Base-by-base conservation (phyloP, 2,329 filamentous ascomycete species). In the Beauveria medogensis region DNA sequence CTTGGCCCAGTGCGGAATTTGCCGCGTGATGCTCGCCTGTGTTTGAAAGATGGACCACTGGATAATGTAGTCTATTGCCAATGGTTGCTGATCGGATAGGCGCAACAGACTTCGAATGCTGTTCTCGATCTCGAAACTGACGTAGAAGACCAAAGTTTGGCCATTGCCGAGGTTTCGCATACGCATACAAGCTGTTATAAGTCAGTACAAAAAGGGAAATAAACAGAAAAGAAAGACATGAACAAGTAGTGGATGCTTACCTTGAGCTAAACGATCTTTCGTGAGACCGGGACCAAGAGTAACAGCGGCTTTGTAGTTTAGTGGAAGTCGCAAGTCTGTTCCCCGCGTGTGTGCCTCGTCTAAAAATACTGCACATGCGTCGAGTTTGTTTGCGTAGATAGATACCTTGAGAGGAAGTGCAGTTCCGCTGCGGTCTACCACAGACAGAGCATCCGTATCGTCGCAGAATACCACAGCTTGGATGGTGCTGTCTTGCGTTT, bases 331-430 rank as follows among this genome's bases (percentile, higher is more conserved):
- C 0, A 92, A 67, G 64, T 92, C 88, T 0, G 81, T 90, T 0
- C 89, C 88, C 63, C 88, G 72, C 0, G 88, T 90, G 63, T 92
- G 88, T 0, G 82, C 80, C 61, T 92, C 84, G 55, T 92, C 88
- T 0, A 92, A 75, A 59, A 86, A 92, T 0, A 91, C 77, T 0
- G 90, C 69, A 59, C 88, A 92, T 0, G 65, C 65, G 5, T 84
- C 82, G 0, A 88, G 70, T 6, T 85, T 79, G 0, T 77, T 74
- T 0, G 74, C 71, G 65, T 82, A 90, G 0, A 85, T 78, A 0
- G 89, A 91, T 0, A 74, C 78, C 3, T 80, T 77, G 0, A 92
- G 74, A 0, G 72, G 67, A 43, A 85, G 80, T 0, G 78, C 64
- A 0, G 69, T 68, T 0, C 78, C 80, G 3, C 71, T 69, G 0